A percentile compares a stretch with the other conserved stretches of the same genome.
Evolutionary conservation across 169 alveolate species (phyloP).

Genomic region (Miamiensis avidus): DNA sequence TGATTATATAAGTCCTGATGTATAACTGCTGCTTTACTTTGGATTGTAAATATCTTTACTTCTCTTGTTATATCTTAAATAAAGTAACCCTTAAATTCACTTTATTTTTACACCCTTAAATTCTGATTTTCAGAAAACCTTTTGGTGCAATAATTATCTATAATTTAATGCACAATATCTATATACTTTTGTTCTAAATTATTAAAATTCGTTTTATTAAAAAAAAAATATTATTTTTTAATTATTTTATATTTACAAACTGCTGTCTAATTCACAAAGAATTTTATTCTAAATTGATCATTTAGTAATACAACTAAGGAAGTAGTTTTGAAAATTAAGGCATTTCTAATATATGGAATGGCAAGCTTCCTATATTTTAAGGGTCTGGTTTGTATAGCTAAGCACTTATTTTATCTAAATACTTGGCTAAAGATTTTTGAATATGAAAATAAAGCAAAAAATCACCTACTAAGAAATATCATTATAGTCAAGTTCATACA

Average conservation of each 20-base stretch:
- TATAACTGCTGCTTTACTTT: too few species aligned
- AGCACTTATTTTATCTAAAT: background rate
- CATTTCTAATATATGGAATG: background rate
- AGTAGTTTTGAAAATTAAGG: background rate
- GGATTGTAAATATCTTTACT: background rate
- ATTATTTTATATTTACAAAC: too few species aligned
- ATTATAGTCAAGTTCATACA: background rate
- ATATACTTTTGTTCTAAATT: background rate
- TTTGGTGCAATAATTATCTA: background rate
- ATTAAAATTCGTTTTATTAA: too few species aligned
- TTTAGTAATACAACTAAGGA: background rate
- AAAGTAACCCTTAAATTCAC: background rate
- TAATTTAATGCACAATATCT: background rate
- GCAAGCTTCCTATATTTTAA: background rate
- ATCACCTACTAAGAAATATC: background rate
- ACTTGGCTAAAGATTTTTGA: background rate
- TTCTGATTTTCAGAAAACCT: background rate
- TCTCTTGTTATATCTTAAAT: background rate
- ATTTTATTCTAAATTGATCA: background rate
- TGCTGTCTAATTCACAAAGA: background rate
- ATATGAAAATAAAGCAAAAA: background rate
- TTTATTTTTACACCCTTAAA: too few species aligned
- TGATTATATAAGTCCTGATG: background rate
- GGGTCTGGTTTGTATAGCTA: background rate
- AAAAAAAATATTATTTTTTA: too few species aligned